Evolutionary conservation across 495 filamentous ascomycete species (phyloP).

Genomic region (Penicillium flavigenum): DNA sequence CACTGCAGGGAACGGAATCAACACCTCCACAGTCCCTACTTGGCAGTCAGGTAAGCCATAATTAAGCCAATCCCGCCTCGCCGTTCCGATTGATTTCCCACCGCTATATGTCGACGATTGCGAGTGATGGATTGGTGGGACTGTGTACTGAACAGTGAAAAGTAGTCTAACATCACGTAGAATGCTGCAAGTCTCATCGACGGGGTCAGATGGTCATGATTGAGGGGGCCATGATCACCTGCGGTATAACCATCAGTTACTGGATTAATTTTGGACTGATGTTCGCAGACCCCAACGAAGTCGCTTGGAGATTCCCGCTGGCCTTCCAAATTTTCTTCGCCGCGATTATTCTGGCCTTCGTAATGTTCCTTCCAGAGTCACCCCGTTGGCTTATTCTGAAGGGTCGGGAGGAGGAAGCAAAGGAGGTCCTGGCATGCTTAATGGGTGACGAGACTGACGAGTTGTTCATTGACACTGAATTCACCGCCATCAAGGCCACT

Average conservation of each 20-base stretch:
- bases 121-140: neutral
- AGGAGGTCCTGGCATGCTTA: conserved; percentile 61
- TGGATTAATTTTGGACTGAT: conserved; percentile 74
- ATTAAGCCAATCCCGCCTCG: neutral
- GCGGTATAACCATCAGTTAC: conserved; percentile 70
- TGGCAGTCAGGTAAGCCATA: conserved; percentile 59
- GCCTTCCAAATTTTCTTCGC: conserved; percentile 72
- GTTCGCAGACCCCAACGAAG: conserved; percentile 60
- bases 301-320: conserved; percentile 74
- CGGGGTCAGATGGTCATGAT: conserved; percentile 80
- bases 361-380: conserved; percentile 68
- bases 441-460: conserved; percentile 54
- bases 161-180: conserved; percentile 22
- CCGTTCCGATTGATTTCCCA: neutral
- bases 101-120: neutral
- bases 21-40: conserved; percentile 67
- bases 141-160: neutral
- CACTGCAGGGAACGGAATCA: conserved; percentile 53
- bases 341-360: conserved; percentile 56
- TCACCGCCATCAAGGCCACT: conserved; percentile 71
- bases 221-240: conserved; percentile 69
- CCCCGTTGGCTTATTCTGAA: conserved; percentile 74
- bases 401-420: conserved; percentile 63
- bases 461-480: conserved; percentile 59
- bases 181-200: conserved; percentile 71